A percentile compares a stretch with the other conserved stretches of the same genome.
Conservation (phyloP, 78 protist species). For the Guillardia theta region DNA sequence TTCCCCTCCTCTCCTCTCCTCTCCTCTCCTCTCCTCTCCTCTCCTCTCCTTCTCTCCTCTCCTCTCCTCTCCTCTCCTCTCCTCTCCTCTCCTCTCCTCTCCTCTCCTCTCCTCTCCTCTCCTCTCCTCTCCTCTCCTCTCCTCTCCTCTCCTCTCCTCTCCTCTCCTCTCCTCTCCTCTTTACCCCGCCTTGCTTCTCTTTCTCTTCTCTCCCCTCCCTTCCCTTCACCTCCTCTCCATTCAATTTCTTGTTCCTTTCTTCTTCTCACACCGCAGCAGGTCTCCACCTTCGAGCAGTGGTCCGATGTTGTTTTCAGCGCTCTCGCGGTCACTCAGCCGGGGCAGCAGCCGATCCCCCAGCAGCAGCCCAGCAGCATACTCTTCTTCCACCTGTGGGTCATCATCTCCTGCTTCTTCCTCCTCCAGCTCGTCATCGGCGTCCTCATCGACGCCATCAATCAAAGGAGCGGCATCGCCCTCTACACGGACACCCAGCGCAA, state of each 20-base stretch:
- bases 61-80: background rate
- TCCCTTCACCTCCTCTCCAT: background rate
- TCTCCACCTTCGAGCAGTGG: constrained; percentile 14
- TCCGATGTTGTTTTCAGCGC: background rate
- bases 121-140: background rate
- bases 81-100: background rate
- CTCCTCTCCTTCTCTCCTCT: background rate
- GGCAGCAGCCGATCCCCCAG: background rate
- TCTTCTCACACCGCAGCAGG: background rate
- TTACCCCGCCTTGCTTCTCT: background rate
- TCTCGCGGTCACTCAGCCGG: background rate
- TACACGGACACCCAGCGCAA: background rate
- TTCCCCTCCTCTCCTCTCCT: too few species aligned
- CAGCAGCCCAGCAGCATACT: background rate
- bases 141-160: background rate
- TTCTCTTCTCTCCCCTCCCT: background rate
- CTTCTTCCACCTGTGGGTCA: background rate
- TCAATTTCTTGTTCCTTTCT: background rate
- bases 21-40: background rate
- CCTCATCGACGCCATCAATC: background rate
- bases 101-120: background rate
- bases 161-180: background rate
- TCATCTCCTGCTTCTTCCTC: background rate
- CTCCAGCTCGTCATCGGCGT: background rate
- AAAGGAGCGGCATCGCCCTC: background rate